Percentiles rank a stretch among this genome's conserved stretches.
Conservation (phyloP, 2,329 filamentous ascomycete species). For the Xylaria sp. region DNA sequence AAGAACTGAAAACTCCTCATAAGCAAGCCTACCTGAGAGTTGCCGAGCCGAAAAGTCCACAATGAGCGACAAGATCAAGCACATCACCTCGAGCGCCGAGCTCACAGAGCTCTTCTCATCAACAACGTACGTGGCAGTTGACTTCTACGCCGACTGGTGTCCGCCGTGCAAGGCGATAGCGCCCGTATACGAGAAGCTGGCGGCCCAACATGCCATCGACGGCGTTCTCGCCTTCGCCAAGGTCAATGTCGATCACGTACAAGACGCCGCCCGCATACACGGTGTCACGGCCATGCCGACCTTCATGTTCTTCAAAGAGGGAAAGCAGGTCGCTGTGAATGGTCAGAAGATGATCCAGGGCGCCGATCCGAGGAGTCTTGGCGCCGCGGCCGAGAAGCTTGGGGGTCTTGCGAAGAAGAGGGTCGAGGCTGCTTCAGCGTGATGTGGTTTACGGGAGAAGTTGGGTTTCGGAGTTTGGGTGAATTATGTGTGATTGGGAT, state of each 20-base stretch:
- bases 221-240: slow-evolving; percentile 65
- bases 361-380: slow-evolving; percentile 49
- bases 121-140: slow-evolving; percentile 64
- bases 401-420: slow-evolving; percentile 52
- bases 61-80: slow-evolving; percentile 45
- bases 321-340: slow-evolving; percentile 57
- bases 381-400: slow-evolving; percentile 53
- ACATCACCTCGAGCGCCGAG: slow-evolving; percentile 58
- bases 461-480: neutral
- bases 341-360: slow-evolving; percentile 53
- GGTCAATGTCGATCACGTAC: slow-evolving; percentile 67
- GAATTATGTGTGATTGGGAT: neutral
- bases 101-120: slow-evolving; percentile 61
- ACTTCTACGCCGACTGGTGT: slow-evolving; percentile 71
- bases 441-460: neutral
- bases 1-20: neutral
- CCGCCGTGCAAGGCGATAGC: slow-evolving; percentile 70
- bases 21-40: neutral
- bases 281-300: slow-evolving; percentile 67
- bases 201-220: slow-evolving; percentile 53
- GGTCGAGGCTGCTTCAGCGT: slow-evolving; percentile 38
- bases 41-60: neutral
- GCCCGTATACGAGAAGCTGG: slow-evolving; percentile 63
- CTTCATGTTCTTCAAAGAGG: slow-evolving; percentile 69
- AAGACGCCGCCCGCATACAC: slow-evolving; percentile 62